Evolutionary conservation across 164 flowering plant species (phyloP).

Genomic region (Saururus chinensis): DNA sequence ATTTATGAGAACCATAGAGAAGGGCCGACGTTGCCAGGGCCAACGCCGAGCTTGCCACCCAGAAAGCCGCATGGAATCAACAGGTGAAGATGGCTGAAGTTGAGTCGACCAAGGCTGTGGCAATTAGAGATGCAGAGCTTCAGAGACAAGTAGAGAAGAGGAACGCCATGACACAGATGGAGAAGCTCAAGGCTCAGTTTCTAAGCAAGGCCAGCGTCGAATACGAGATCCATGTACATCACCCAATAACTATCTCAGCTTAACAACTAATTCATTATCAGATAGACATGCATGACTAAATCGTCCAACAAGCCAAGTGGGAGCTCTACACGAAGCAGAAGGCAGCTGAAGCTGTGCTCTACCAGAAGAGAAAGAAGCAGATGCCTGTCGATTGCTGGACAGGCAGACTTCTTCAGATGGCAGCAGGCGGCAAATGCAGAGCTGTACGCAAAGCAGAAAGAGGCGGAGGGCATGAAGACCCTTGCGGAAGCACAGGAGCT

Average conservation of each 20-base stretch:
- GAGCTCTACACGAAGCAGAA: conserved; percentile 23
- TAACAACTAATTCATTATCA: background rate
- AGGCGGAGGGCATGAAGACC: conserved; percentile 22
- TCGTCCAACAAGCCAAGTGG: conserved; percentile 30
- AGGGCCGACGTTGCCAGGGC: conserved; percentile 24
- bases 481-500: conserved; percentile 20
- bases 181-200: conserved; percentile 18
- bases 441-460: conserved; percentile 23
- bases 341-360: conserved; percentile 28
- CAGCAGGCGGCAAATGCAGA: conserved; percentile 25
- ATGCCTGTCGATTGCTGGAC: conserved; percentile 15
- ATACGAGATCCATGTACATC: conserved; percentile 14
- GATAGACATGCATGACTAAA: no score
- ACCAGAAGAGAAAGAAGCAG: conserved; percentile 21
- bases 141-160: conserved; percentile 21
- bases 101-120: conserved; percentile 19
- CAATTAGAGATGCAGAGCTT: conserved; percentile 19
- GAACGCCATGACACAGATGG: conserved; percentile 16
- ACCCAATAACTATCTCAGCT: background rate
- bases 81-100: conserved; percentile 18
- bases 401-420: conserved; percentile 15
- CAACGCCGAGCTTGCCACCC: conserved; percentile 10
- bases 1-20: conserved; percentile 21
- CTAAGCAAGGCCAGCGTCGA: conserved; percentile 22
- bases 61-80: conserved; percentile 17